These are phyloP conservation scores for Epichloe gansuensis DNA, from an alignment of 2,329 filamentous ascomycete genomes.

Conservation along the genomic window DNA sequence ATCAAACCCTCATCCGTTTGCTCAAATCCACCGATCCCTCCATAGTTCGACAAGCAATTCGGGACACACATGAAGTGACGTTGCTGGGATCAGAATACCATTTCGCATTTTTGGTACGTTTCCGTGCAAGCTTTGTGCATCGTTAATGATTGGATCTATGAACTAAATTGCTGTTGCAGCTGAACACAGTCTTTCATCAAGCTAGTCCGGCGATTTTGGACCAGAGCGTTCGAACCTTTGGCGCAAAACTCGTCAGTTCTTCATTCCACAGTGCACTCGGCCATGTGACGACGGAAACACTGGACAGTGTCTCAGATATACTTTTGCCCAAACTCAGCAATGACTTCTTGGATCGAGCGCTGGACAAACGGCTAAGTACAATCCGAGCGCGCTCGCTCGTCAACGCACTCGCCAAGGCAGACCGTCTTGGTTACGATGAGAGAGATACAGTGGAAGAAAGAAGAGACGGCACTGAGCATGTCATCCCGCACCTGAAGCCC, in stretches of 20 bases:
- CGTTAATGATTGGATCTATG: not conserved
- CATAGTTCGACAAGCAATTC: constrained; percentile 33
- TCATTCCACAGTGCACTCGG: constrained; percentile 29
- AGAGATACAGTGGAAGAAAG: constrained; percentile 35
- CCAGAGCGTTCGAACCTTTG: constrained; percentile 32
- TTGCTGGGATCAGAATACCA: constrained; percentile 39
- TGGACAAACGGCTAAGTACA: constrained; percentile 38
- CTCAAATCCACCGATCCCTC: constrained; percentile 29
- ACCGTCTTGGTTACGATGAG: constrained; percentile 43
- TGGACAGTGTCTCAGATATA: constrained; percentile 31
- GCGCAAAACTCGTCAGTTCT: constrained; percentile 26
- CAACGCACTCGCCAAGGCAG: constrained; percentile 42
- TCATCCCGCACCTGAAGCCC: constrained; percentile 20
- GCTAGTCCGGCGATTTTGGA: constrained; percentile 24
- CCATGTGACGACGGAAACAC: constrained; percentile 25
- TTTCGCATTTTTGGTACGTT: constrained; percentile 37
- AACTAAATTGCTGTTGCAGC: constrained; percentile 22
- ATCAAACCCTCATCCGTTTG: constrained; percentile 11
- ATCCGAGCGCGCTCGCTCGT: constrained; percentile 42
- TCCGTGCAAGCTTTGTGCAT: not conserved
- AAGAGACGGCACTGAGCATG: constrained; percentile 19
- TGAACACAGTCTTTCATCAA: constrained; percentile 37
- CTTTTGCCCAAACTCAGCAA: constrained; percentile 35
- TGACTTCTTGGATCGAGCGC: constrained; percentile 36
- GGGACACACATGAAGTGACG: constrained; percentile 39